These are phyloP conservation scores for Pseudozyma flocculosa DNA, from an alignment of 1,284 basidiomycete species.

Conservation along the genomic window DNA sequence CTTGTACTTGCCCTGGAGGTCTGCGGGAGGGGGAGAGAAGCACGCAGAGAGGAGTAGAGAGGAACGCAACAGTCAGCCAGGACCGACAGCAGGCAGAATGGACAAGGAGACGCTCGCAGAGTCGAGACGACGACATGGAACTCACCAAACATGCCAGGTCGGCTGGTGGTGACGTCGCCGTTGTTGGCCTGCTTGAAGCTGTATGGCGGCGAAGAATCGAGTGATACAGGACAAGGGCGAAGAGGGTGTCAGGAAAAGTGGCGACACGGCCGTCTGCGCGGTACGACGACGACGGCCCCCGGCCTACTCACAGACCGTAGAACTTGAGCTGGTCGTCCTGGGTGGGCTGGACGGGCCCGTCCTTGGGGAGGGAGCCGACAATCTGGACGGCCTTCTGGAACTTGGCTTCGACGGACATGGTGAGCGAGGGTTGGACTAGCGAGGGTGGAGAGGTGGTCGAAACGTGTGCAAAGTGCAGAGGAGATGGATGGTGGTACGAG, in stretches of 20 bases:
- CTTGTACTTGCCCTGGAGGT: slow-evolving; percentile 55
- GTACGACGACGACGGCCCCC: too few species aligned
- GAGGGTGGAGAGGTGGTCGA: background rate
- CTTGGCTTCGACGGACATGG: slow-evolving; percentile 43
- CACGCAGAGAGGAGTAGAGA: background rate
- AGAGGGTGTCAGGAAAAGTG: background rate
- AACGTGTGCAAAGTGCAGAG: background rate
- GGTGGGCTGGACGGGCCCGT: slow-evolving; percentile 50
- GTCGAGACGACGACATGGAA: too few species aligned
- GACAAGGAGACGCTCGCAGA: too few species aligned
- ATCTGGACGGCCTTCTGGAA: slow-evolving; percentile 46
- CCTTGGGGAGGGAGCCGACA: slow-evolving; percentile 42
- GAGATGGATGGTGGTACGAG: too few species aligned
- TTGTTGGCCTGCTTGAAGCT: slow-evolving; percentile 56
- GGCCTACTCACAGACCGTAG: slow-evolving; percentile 46
- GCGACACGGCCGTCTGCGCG: too few species aligned
- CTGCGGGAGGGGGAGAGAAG: slow-evolving; percentile 7
- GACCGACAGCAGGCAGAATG: too few species aligned
- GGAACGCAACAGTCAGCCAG: background rate
- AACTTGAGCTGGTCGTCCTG: slow-evolving; percentile 55
- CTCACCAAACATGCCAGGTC: slow-evolving; percentile 55
- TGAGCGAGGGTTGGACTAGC: background rate
- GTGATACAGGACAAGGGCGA: background rate
- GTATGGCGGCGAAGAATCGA: background rate
- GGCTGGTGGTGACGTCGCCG: slow-evolving; percentile 54